These are phyloP conservation scores for Herpetomonas tarakana DNA, from an alignment of 208 protist genomes.

Conservation along the genomic window DNA sequence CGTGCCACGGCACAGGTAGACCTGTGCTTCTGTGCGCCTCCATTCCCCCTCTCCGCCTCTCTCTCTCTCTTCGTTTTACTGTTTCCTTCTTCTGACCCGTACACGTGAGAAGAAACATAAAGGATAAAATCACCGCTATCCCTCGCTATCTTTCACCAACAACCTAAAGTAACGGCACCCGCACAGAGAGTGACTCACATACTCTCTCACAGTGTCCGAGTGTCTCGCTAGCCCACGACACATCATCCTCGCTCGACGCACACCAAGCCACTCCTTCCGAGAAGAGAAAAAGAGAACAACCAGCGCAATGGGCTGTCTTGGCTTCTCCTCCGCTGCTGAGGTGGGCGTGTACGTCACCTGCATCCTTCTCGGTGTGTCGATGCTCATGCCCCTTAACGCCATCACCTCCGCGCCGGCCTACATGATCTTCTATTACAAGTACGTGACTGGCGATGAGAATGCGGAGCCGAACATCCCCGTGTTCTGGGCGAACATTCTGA, in stretches of 20 bases:
- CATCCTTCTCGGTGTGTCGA: slow-evolving; percentile 74
- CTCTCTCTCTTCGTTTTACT: background rate
- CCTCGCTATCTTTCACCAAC: too few species aligned
- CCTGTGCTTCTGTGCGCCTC: too few species aligned
- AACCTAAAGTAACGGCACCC: too few species aligned
- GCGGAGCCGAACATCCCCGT: slow-evolving; percentile 34
- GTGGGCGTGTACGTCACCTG: slow-evolving; percentile 76
- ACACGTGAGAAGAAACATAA: background rate
- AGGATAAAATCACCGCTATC: too few species aligned
- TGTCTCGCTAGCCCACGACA: too few species aligned
- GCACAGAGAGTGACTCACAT: too few species aligned
- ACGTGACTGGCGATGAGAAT: slow-evolving; percentile 45
- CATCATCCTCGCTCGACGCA: too few species aligned
- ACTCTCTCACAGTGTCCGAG: too few species aligned
- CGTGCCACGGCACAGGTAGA: too few species aligned
- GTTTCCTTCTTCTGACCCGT: background rate
- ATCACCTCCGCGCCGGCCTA: slow-evolving; percentile 78
- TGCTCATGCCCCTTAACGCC: slow-evolving; percentile 88
- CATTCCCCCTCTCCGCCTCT: background rate
- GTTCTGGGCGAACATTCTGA: slow-evolving; percentile 77
- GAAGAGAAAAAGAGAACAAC: slow-evolving; percentile 2
- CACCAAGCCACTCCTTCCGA: too few species aligned
- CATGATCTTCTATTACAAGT: slow-evolving; percentile 85
- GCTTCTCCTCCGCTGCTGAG: slow-evolving; percentile 42
- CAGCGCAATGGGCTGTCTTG: slow-evolving; percentile 20